These are phyloP conservation scores for Colletotrichum magnum DNA, from an alignment of 2,329 filamentous ascomycete species.

Conservation along the genomic window DNA sequence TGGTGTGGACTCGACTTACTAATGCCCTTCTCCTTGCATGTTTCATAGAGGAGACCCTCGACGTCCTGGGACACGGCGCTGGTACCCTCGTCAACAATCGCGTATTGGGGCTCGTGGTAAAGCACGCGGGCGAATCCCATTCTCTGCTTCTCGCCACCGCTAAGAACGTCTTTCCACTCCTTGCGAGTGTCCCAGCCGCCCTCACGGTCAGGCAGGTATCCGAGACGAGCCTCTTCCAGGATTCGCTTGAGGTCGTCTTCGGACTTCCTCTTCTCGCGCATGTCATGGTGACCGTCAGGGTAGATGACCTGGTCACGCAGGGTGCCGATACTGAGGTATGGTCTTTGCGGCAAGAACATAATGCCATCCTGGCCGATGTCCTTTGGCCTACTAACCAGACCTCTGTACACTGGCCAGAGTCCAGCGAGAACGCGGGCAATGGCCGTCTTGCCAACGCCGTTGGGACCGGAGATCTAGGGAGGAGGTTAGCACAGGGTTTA, in stretches of 20 bases:
- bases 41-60: slow-evolving; percentile 93
- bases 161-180: slow-evolving; percentile 99
- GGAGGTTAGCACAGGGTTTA: slow-evolving; percentile 26
- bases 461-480: slow-evolving; percentile 85
- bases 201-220: slow-evolving; percentile 91
- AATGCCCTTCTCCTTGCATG: slow-evolving; percentile 92
- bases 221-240: slow-evolving; percentile 86
- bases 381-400: slow-evolving; percentile 89
- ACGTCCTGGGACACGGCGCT: slow-evolving; percentile 95
- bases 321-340: slow-evolving; percentile 92
- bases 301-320: slow-evolving; percentile 98
- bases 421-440: slow-evolving; percentile 91
- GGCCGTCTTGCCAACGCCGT: slow-evolving; percentile 93
- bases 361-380: slow-evolving; percentile 87
- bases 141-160: slow-evolving; percentile 95
- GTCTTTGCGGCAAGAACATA: slow-evolving; percentile 97
- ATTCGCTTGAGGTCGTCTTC: slow-evolving; percentile 85
- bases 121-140: slow-evolving; percentile 91
- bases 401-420: slow-evolving; percentile 96
- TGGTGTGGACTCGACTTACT: slow-evolving; percentile 70
- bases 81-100: slow-evolving; percentile 95
- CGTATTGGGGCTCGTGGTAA: slow-evolving; percentile 96
- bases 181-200: slow-evolving; percentile 97
- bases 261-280: slow-evolving; percentile 83
- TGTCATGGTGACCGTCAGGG: slow-evolving; percentile 93